Base-by-base conservation (phyloP, 2,329 filamentous ascomycete species). In the Trichoderma koningiopsis region DNA sequence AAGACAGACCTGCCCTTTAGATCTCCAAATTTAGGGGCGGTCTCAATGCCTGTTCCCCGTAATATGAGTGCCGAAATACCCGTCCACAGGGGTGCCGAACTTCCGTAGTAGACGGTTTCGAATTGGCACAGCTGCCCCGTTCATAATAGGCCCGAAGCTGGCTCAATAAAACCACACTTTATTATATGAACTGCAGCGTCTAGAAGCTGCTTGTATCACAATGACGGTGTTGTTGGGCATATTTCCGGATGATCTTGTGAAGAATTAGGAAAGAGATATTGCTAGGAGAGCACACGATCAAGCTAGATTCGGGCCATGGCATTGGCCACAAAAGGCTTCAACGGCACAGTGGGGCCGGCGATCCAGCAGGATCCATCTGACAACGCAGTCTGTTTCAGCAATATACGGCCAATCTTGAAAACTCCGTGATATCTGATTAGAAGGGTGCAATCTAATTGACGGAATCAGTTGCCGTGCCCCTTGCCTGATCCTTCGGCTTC, bases 101-200 rank as follows among this genome's bases (percentile, higher is more conserved):
- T 66, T 66, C 63, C 63, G 63, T 40, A 14, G 29, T 33, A 58
- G 63, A 66, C 33, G 11, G 63, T 53, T 66, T 47, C 58, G 19
- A 19, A 43, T 31, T 37, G 62, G 52, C 62, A 65, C 33, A 35
- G 27, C 52, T 43, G 22, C 53, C 63, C 63, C 63, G 24, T 66
- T 49, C 53, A 49, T 58, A 66, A 58, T 58, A 66, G 63, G 63
- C 53, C 63, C 63, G 63, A 66, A 66, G 63, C 29, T n/a, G 52
- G 27, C 31, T 56, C 19, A 33, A 31, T 57, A 65, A 1, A 24
- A 49, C 19, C 27, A 62, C 7, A 49, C 24, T 14, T 22, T 19
- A n/a, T 37, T 55, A 49, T 19, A 27, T 55, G 52, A 27, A 27
- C n/a, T 27, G 52, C 22, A 22, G 37, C 35, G 22, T 27, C 1